Percentiles rank a stretch among this genome's conserved stretches.
Conservation (phyloP, 495 filamentous ascomycete genomes). For the Xylaria cubensis region DNA sequence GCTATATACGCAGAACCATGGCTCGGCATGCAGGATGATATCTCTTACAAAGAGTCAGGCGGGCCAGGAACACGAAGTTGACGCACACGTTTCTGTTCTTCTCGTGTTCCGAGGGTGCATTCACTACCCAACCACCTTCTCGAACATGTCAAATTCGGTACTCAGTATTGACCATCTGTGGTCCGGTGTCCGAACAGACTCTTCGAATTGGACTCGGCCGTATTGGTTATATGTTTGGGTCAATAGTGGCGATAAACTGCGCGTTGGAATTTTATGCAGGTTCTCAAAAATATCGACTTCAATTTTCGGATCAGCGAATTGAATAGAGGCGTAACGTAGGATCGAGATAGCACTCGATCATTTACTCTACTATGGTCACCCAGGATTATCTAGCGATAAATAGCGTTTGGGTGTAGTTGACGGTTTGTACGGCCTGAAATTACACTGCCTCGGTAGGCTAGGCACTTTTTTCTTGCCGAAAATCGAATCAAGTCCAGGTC, state of each 20-base stretch:
- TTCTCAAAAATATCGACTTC: not conserved
- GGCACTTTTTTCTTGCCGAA: not conserved
- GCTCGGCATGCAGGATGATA: slow-evolving; percentile 15
- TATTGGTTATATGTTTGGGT: not conserved
- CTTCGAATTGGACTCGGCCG: not conserved
- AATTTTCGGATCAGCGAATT: not conserved
- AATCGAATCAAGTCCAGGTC: not conserved
- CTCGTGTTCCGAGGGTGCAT: slow-evolving; percentile 3
- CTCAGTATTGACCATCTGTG: not conserved
- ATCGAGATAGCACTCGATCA: not conserved
- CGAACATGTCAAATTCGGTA: not conserved
- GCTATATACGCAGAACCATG: not conserved
- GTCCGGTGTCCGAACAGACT: not conserved
- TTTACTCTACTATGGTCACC: not conserved
- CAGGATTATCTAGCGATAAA: not conserved
- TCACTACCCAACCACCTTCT: not conserved
- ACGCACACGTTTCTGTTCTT: not conserved
- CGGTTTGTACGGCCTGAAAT: not conserved
- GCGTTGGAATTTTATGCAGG: not conserved
- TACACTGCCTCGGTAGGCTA: not conserved
- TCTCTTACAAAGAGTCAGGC: not conserved
- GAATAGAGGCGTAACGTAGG: not conserved
- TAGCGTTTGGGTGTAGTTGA: not conserved
- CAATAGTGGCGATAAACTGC: not conserved
- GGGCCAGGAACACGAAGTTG: not conserved